These are phyloP conservation scores for Oryza meridionalis DNA, from an alignment of 176 grass and related monocot genomes.

Conservation along the genomic window DNA sequence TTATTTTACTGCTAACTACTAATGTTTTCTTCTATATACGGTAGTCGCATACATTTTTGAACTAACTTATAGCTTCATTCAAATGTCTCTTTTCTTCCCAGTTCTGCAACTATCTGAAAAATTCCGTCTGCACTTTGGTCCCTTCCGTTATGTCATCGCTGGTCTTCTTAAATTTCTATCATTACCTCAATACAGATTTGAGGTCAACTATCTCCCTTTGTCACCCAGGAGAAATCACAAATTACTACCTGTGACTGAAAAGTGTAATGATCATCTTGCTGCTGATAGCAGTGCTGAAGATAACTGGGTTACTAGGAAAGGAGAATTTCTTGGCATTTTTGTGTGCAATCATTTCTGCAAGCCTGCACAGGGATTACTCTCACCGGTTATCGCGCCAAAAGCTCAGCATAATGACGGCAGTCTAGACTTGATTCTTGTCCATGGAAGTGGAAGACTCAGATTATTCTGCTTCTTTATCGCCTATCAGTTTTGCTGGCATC, in stretches of 20 bases:
- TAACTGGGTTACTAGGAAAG: slow-evolving; percentile 66
- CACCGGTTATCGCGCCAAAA: slow-evolving; percentile 77
- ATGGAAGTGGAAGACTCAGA: slow-evolving; percentile 73
- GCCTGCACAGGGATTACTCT: slow-evolving; percentile 78
- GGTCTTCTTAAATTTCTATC: slow-evolving; percentile 88
- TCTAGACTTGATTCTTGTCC: slow-evolving; percentile 81
- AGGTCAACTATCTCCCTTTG: slow-evolving; percentile 79
- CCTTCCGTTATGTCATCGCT: slow-evolving; percentile 74
- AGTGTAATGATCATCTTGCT: slow-evolving; percentile 38
- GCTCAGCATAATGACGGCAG: slow-evolving; percentile 71
- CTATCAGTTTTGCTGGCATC: slow-evolving; percentile 85
- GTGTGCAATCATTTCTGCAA: slow-evolving; percentile 90
- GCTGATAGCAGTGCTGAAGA: slow-evolving; percentile 39
- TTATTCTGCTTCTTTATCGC: slow-evolving; percentile 79
- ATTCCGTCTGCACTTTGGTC: slow-evolving; percentile 72
- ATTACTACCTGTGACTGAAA: slow-evolving; percentile 33
- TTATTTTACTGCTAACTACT: background rate
- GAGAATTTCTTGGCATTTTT: slow-evolving; percentile 85
- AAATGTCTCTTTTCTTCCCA: slow-evolving; percentile 35
- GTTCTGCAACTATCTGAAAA: slow-evolving; percentile 87
- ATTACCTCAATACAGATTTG: slow-evolving; percentile 84
- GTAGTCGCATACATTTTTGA: slow-evolving; percentile 6
- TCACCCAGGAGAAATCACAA: slow-evolving; percentile 47
- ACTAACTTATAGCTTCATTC: slow-evolving; percentile 7
- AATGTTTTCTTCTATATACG: slow-evolving; percentile 12